phyloP scores from a whole-genome alignment of 345 rosid species.

The Citrus australasica region DNA sequence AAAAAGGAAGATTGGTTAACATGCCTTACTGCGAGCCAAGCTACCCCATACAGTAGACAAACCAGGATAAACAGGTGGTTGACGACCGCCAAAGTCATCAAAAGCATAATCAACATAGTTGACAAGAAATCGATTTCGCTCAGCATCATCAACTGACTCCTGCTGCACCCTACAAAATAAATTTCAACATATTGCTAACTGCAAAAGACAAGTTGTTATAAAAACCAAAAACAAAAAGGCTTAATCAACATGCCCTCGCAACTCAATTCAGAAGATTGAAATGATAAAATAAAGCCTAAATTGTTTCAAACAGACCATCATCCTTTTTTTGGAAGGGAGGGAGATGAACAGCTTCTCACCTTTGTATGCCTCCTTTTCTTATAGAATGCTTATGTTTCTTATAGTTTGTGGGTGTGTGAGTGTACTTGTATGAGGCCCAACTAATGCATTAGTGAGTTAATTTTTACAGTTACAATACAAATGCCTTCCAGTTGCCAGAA shows the following conservation, averaged over 20 bases:
- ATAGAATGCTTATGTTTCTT: background rate
- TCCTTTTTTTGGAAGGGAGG: background rate
- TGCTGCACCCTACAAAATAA: constrained; percentile 84
- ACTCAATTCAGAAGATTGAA: background rate
- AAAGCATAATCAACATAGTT: constrained; percentile 93
- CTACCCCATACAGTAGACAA: constrained; percentile 99
- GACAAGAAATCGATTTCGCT: constrained; percentile 89
- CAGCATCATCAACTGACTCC: constrained; percentile 96
- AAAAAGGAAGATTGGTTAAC: background rate
- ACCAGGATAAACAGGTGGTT: constrained; percentile 97
- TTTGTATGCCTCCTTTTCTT: background rate
- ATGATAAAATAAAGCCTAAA: background rate
- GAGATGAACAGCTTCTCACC: background rate
- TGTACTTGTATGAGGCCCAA: background rate
- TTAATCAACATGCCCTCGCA: background rate
- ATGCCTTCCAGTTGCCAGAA: background rate
- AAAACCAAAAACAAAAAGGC: constrained; percentile 9
- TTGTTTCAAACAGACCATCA: background rate
- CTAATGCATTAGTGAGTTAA: background rate
- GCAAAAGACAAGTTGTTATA: constrained; percentile 10
- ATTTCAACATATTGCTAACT: background rate
- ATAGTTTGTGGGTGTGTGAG: no score
- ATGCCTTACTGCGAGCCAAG: constrained; percentile 98
- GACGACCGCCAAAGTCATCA: constrained; percentile 99
- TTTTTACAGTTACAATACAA: background rate